Evolutionary conservation across 2,329 filamentous ascomycete genomes (phyloP).

Genomic region (Paracoccidioides brasiliensis): DNA sequence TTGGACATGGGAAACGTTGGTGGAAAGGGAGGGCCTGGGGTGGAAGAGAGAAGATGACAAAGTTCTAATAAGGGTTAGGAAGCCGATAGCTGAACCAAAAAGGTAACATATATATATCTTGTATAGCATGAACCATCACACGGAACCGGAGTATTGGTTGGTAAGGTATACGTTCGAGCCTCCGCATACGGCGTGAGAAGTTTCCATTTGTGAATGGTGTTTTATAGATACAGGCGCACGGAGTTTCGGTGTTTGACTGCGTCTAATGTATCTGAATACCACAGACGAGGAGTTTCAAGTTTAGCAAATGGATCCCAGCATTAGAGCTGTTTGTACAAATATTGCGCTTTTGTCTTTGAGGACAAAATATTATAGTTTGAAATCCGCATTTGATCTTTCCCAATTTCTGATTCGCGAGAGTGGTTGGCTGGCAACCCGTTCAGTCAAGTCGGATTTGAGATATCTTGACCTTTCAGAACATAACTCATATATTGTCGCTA

Average conservation of each 20-base stretch:
- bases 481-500: constrained; percentile 83
- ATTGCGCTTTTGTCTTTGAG: not conserved
- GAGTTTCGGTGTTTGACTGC: not conserved
- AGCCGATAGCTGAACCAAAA: not conserved
- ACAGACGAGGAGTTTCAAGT: not conserved
- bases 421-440: constrained; percentile 50
- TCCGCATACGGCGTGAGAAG: not conserved
- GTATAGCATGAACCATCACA: not conserved
- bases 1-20: constrained; percentile 58
- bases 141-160: not conserved
- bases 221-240: not conserved
- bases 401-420: constrained; percentile 45
- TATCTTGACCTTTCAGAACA: constrained; percentile 63
- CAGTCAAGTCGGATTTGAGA: constrained; percentile 58
- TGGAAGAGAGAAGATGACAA: constrained; percentile 66
- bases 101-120: not conserved
- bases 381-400: constrained; percentile 60
- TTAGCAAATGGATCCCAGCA: not conserved
- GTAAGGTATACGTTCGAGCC: not conserved
- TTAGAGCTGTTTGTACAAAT: not conserved
- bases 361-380: constrained; percentile 49
- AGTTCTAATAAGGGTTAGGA: constrained; percentile 54
- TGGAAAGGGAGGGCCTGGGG: constrained; percentile 57
- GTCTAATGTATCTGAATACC: not conserved
- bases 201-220: not conserved